Percentiles rank a stretch among this genome's conserved stretches.
Evolutionary conservation across 768 basidiomycete genomes (phyloP).

Genomic region (Leccinellum albellum): DNA sequence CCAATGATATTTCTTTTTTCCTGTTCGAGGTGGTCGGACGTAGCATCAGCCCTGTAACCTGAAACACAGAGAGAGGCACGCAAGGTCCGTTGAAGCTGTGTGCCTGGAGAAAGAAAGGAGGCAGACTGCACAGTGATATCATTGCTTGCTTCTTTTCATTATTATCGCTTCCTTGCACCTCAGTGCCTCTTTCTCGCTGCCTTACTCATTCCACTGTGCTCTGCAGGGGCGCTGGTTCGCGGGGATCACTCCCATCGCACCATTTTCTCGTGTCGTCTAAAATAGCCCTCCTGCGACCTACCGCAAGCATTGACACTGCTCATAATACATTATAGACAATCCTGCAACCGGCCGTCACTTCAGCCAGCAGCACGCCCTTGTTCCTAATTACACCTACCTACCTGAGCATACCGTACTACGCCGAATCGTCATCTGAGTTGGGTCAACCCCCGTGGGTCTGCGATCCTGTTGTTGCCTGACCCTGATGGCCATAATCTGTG

Average conservation of each 20-base stretch:
- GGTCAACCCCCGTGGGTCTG: background rate
- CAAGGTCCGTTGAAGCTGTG: background rate
- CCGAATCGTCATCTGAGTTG: background rate
- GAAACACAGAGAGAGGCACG: constrained; percentile 1
- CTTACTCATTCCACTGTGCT: background rate
- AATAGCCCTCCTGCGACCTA: background rate
- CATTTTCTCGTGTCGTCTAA: background rate
- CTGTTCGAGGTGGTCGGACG: background rate
- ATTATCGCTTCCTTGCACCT: constrained; percentile 1
- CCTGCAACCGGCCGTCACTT: background rate
- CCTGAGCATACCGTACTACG: background rate
- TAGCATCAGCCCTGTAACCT: constrained; percentile 7
- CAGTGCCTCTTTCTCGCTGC: constrained; percentile 2
- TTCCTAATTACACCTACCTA: background rate
- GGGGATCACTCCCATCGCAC: constrained; percentile 12
- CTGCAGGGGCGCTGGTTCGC: constrained; percentile 7
- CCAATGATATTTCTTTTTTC: background rate
- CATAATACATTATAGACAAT: background rate
- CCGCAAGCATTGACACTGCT: constrained; percentile 6
- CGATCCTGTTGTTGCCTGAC: constrained; percentile 1
- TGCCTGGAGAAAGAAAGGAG: constrained; percentile 7
- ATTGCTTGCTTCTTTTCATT: constrained; percentile 4
- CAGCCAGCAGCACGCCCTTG: background rate
- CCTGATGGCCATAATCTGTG: constrained; percentile 3
- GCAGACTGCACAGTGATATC: background rate